Evolutionary conservation across 2,329 filamentous ascomycete species (phyloP).

Genomic region (Phialemonium atrogriseum): DNA sequence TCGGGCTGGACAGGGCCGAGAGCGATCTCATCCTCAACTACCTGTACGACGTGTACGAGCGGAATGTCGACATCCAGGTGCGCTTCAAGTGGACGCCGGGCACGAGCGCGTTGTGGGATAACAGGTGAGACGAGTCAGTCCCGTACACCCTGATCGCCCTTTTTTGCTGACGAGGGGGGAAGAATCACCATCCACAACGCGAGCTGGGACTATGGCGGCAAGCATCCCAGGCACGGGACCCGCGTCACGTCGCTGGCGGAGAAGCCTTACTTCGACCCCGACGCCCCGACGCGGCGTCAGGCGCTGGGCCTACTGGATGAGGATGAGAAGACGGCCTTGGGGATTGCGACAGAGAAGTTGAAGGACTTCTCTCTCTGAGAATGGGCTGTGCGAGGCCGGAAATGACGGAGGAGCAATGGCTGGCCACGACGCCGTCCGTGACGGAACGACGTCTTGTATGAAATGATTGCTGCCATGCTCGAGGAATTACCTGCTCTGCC

Average conservation of each 20-base stretch:
- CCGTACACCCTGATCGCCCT: too few species aligned
- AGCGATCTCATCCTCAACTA: slow-evolving; percentile 61
- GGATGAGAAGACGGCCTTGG: slow-evolving; percentile 32
- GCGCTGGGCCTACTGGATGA: slow-evolving; percentile 55
- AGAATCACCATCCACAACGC: slow-evolving; percentile 68
- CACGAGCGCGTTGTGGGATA: slow-evolving; percentile 65
- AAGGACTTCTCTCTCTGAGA: slow-evolving; percentile 10
- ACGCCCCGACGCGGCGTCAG: slow-evolving; percentile 58
- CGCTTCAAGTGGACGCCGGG: slow-evolving; percentile 62
- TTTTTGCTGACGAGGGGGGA: background rate
- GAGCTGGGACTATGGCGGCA: slow-evolving; percentile 64
- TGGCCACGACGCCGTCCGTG: too few species aligned
- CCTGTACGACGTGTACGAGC: slow-evolving; percentile 60
- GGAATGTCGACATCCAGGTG: slow-evolving; percentile 63
- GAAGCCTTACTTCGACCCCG: slow-evolving; percentile 58
- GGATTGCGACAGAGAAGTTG: slow-evolving; percentile 1
- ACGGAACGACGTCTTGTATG: too few species aligned
- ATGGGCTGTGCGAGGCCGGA: too few species aligned
- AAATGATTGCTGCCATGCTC: too few species aligned
- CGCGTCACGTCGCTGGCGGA: slow-evolving; percentile 64
- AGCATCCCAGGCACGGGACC: slow-evolving; percentile 61
- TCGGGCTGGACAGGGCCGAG: slow-evolving; percentile 60
- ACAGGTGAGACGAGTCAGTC: too few species aligned
- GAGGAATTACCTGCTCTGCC: too few species aligned
- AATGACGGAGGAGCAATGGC: too few species aligned